A percentile compares a stretch with the other conserved stretches of the same genome.
These are phyloP conservation scores for Leccinum boreale DNA, from an alignment of 768 basidiomycete species.

Conservation along the genomic window DNA sequence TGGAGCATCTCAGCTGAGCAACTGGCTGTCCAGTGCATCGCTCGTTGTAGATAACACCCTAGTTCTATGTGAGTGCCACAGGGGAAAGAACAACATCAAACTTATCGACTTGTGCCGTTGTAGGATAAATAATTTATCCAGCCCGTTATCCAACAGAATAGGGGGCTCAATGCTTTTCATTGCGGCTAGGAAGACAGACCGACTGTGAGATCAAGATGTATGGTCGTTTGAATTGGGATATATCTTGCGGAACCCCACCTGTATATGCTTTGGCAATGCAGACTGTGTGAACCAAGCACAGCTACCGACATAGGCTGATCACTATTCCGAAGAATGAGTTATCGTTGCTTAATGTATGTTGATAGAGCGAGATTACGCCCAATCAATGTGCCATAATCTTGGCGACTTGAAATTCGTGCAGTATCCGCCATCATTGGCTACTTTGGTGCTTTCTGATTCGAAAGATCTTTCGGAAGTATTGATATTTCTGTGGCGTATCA, in stretches of 20 bases:
- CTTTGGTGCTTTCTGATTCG: background rate
- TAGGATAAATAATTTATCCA: slow-evolving; percentile 2
- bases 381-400: slow-evolving; percentile 1
- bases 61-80: background rate
- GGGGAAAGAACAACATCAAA: slow-evolving; percentile 1
- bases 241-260: background rate
- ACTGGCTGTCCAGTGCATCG: background rate
- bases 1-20: background rate
- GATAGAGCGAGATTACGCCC: slow-evolving; percentile 9
- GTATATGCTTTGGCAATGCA: background rate
- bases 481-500: background rate
- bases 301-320: background rate
- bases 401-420: slow-evolving; percentile 1
- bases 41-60: slow-evolving; percentile 6
- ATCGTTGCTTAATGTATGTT: slow-evolving; percentile 3
- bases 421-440: background rate
- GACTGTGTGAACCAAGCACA: background rate
- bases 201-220: background rate
- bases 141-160: background rate
- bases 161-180: background rate
- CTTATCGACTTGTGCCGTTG: background rate
- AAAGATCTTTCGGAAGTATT: slow-evolving; percentile 9
- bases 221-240: background rate
- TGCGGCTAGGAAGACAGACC: background rate
- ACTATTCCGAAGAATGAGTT: slow-evolving; percentile 1